A percentile compares a stretch with the other conserved stretches of the same genome.
phyloP scores from a whole-genome alignment of 2,329 filamentous ascomycete species.

The Fusarium longipes region DNA sequence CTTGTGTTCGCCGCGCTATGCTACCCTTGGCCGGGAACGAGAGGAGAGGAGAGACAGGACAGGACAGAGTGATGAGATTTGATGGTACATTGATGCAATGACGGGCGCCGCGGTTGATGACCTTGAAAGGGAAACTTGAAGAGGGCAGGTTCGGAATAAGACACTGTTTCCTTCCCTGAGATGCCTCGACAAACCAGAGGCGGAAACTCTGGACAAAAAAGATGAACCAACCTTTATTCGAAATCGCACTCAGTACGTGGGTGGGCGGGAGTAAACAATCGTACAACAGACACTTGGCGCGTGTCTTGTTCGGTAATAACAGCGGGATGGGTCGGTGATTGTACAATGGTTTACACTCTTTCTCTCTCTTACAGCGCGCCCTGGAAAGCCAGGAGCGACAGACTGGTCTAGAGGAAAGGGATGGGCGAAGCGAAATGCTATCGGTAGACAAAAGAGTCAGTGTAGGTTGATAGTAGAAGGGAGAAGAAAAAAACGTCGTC shows the following conservation, averaged over 20 bases:
- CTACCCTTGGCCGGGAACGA: slow-evolving; percentile 25
- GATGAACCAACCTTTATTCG: slow-evolving; percentile 41
- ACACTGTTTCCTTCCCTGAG: slow-evolving; percentile 15
- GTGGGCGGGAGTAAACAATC: slow-evolving; percentile 26
- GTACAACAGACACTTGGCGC: slow-evolving; percentile 33
- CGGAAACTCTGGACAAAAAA: slow-evolving; percentile 32
- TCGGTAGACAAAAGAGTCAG: slow-evolving; percentile 10
- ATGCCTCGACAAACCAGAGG: slow-evolving; percentile 15
- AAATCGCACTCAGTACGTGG: slow-evolving; percentile 21
- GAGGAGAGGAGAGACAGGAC: slow-evolving; percentile 7
- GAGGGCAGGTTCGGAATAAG: slow-evolving; percentile 10
- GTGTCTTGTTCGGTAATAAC: slow-evolving; percentile 9
- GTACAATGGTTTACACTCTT: slow-evolving; percentile 32
- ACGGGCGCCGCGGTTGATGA: slow-evolving; percentile 18
- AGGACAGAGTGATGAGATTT: slow-evolving; percentile 9
- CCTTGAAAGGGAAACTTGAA: slow-evolving; percentile 4
- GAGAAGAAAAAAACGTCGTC: slow-evolving; percentile 15
- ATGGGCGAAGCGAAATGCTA: slow-evolving; percentile 29
- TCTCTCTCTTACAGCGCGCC: slow-evolving; percentile 46
- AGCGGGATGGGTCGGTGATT: neutral
- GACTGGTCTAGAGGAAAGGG: slow-evolving; percentile 39
- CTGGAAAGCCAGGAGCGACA: slow-evolving; percentile 46
- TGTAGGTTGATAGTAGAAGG: slow-evolving; percentile 11
- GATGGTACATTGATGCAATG: slow-evolving; percentile 14
- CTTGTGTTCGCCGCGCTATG: slow-evolving; percentile 36